phyloP scores from a whole-genome alignment of 129 eudicot species.

The Saposhnikovia divaricata region DNA sequence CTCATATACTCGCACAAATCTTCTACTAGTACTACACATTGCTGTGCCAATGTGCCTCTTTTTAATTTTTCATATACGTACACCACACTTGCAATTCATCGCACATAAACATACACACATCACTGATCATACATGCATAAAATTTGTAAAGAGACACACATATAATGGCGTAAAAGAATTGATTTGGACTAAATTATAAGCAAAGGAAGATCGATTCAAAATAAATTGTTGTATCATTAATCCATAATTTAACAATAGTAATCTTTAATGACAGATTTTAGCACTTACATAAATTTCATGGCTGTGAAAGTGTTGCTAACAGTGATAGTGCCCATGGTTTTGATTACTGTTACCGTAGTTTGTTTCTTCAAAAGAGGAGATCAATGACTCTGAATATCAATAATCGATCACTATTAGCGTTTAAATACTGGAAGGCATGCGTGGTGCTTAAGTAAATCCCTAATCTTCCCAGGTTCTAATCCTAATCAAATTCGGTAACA shows the following conservation, averaged over 20 bases:
- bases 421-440: not conserved
- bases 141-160: not conserved
- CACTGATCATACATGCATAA: not conserved
- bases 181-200: not conserved
- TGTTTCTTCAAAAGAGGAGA: not conserved
- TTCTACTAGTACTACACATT: not conserved
- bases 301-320: not conserved
- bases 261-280: not conserved
- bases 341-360: not conserved
- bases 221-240: not conserved
- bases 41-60: not conserved
- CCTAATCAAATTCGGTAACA: not conserved
- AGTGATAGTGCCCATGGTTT: not conserved
- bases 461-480: not conserved
- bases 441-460: not conserved
- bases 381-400: not conserved
- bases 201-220: not conserved
- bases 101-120: not conserved
- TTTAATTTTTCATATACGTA: not conserved
- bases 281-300: slow-evolving; percentile 1
- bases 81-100: not conserved
- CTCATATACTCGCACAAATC: not conserved
- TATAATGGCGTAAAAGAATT: not conserved
- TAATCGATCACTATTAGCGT: not conserved
- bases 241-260: not conserved